phyloP scores from a whole-genome alignment of 2,329 filamentous ascomycete species.

The Xylariales sp. region DNA sequence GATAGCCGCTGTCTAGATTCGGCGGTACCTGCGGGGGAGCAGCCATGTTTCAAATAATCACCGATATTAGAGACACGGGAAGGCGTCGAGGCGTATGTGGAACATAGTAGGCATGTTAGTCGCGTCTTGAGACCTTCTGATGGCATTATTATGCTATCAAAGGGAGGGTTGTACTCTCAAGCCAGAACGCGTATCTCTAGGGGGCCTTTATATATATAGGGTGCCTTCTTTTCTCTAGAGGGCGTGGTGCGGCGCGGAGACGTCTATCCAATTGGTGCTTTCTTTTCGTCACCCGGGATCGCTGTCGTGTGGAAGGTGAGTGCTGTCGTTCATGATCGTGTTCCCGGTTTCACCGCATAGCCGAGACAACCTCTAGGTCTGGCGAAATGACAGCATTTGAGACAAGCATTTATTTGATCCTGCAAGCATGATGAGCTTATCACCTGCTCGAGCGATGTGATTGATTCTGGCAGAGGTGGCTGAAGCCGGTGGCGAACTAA shows the following conservation, averaged over 20 bases:
- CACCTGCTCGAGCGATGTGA: no score
- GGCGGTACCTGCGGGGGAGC: constrained; percentile 16
- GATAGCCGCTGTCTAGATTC: constrained; percentile 2
- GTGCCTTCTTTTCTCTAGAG: no score
- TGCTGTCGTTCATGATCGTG: background rate
- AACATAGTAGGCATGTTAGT: constrained; percentile 14
- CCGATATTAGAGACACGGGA: background rate
- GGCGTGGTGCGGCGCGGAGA: background rate
- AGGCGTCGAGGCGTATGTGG: constrained; percentile 11
- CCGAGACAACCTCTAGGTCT: no score
- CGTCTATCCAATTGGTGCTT: background rate
- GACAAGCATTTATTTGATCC: no score
- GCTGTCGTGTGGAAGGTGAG: background rate
- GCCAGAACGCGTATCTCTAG: no score
- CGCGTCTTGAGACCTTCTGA: background rate
- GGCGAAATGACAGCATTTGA: no score
- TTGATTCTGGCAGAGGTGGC: no score
- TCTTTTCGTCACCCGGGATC: background rate
- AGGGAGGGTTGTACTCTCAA: constrained; percentile 23
- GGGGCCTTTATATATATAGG: no score
- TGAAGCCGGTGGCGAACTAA: no score
- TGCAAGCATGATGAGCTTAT: no score
- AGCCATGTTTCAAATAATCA: constrained; percentile 13
- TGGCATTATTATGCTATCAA: background rate
- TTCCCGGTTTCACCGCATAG: no score